Evolutionary conservation across 139 green algal genomes (phyloP).

Genomic region (Ettlia oleoabundans): DNA sequence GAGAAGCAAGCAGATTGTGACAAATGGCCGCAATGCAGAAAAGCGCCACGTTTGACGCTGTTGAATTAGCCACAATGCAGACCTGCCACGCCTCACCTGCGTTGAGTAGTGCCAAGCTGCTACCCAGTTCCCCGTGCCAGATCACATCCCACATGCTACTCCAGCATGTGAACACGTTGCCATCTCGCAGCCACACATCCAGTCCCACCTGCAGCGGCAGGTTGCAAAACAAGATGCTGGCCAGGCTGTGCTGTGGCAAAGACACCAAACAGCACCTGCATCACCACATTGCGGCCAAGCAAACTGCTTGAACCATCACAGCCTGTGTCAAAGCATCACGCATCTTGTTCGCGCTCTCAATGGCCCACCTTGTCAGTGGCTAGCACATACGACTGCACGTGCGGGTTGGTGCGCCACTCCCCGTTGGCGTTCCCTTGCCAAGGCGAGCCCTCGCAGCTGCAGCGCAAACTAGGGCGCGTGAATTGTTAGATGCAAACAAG

Average conservation of each 20-base stretch:
- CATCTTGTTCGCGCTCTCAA: neutral
- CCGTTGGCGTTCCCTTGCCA: constrained; percentile 58
- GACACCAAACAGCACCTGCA: too few relatives aligned
- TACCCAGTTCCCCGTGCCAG: constrained; percentile 66
- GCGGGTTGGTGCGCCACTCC: constrained; percentile 76
- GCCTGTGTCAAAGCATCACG: neutral
- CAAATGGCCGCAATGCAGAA: neutral
- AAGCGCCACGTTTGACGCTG: neutral
- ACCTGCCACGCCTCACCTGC: constrained; percentile 15
- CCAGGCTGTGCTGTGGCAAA: too few relatives aligned
- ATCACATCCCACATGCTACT: constrained; percentile 73
- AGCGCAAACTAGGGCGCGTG: neutral
- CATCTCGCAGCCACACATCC: constrained; percentile 59
- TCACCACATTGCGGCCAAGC: neutral
- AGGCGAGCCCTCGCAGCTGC: constrained; percentile 74
- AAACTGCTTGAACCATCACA: neutral
- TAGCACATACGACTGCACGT: constrained; percentile 80
- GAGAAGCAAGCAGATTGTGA: neutral
- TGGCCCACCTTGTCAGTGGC: constrained; percentile 69
- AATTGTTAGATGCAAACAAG: neutral
- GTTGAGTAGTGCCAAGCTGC: constrained; percentile 56
- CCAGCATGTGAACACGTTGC: constrained; percentile 69
- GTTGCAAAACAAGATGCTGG: too few relatives aligned
- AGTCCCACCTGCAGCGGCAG: constrained; percentile 51
- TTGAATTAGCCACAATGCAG: neutral